Base-by-base conservation (phyloP, 208 protist species). In the Wallacemonas collosoma region DNA sequence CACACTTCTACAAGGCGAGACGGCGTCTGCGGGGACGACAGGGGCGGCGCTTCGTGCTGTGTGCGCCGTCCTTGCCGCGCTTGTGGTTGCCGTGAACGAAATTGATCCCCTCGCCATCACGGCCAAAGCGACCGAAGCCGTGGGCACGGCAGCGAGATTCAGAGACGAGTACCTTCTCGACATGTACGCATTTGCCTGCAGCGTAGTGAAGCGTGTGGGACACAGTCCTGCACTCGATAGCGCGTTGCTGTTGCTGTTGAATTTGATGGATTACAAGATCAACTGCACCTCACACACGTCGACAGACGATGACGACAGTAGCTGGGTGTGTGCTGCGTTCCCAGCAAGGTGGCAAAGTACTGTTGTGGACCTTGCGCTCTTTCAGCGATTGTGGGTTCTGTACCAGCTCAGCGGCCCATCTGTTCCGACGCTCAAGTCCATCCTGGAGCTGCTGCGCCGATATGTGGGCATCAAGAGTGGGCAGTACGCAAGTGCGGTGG, bases 91-190 rank as follows among this genome's bases (percentile, higher is more conserved):
- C 3, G 41, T 82, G 2, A 75, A 62, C 48, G 77, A 78, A 40
- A 68, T 48, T 11, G 77, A 82, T 35, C 40, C 60, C 15, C 5
- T 48, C 14, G 4, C 43, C 36, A 65, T 65, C 41, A 65, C 60
- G 15, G 60, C 60, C 41, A 48, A 65, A 17, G 60, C 60, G 12
- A 65, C 60, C 43, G 60, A 41, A 8, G 60, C 60, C 15, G 73
- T 78, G n/a, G 71, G 73, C 44, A 72, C 77, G 17, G 77, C 75
- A 43, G 76, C 65, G 39, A 64, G 76, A 3, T 90, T 90, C 63
- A 81, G 85, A 15, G 72, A 85, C 73, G 74, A 82, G 1, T 81
- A 74, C 71, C 76, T 90, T 47, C 72, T 83, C 51, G 53, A 50
- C 15, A 39, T 90, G 53, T 90, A 83, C 68, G 61, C 61, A 54